These are phyloP conservation scores for Rhododendron williamsianum DNA, from an alignment of 148 eudicot genomes.

Conservation along the genomic window DNA sequence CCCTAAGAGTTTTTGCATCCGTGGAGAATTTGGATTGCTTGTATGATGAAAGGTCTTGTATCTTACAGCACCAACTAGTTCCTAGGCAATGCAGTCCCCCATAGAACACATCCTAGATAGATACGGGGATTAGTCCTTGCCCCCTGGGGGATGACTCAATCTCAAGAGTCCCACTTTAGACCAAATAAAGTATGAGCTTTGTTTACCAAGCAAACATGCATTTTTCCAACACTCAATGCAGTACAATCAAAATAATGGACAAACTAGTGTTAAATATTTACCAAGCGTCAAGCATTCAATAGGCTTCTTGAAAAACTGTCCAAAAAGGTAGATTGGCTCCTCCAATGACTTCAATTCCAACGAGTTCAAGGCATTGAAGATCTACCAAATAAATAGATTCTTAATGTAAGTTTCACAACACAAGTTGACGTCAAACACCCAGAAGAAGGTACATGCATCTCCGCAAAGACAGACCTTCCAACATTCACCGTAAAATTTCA, in stretches of 20 bases:
- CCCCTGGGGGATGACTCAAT: background rate
- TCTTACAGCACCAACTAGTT: background rate
- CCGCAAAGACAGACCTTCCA: constrained; percentile 77
- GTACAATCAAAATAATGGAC: background rate
- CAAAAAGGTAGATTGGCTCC: constrained; percentile 93
- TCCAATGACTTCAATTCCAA: constrained; percentile 94
- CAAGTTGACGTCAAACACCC: constrained; percentile 11
- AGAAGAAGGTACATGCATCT: constrained; percentile 27
- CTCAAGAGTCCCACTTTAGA: background rate
- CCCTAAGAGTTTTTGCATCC: background rate
- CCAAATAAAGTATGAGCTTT: background rate
- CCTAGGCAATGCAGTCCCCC: background rate
- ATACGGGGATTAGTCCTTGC: background rate
- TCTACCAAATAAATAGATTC: constrained; percentile 35
- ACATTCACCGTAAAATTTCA: constrained; percentile 74
- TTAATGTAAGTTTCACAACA: constrained; percentile 13
- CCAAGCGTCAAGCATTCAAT: constrained; percentile 93
- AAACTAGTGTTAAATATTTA: constrained; percentile 26
- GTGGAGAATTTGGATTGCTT: background rate
- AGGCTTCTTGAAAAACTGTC: constrained; percentile 94
- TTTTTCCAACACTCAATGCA: background rate
- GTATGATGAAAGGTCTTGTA: background rate
- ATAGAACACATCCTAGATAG: background rate
- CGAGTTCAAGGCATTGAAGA: constrained; percentile 89
- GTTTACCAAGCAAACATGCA: background rate